Evolutionary conservation across 495 filamentous ascomycete genomes (phyloP), one percentile per base, ranked within the genome.

Genomic region (Lichenothelia convexa): DNA sequence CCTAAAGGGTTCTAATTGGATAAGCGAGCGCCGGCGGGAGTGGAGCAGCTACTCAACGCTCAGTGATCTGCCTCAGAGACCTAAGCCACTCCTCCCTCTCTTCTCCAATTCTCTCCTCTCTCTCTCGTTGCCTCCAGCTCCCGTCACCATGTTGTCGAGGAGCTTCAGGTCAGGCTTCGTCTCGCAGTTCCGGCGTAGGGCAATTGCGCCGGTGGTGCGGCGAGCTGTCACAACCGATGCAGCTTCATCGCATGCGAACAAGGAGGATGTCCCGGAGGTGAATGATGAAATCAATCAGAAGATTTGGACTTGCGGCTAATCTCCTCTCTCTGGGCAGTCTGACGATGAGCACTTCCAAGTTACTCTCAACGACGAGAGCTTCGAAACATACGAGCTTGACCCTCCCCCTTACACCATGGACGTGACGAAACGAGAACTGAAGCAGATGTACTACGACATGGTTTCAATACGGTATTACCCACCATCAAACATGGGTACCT

Each of bases 371-470:
- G 77, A 91, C 48, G 87, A 95, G 78, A 85, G 80, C 67, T 97
- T 95, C 68, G 89, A 97, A 70, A 94, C 86, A 41, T 97, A 95
- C 64, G 83, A 94, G 67, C 74, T 95, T 57, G 87, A 95, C 63
- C 86, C 85, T 34, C 91, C 91, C 17, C 63, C 80, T 13, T 92
- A 93, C 64, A 85, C 82, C 36, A 60, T 95, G 49, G 66, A 83
- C 45, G 80, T 84, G 46, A 95, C 89, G 46, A 97, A 97, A 74
- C 80, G 76, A 63, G 79, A 95, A 67, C 65, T 97, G 50, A 93
- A 92, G 75, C 68, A 89, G 71, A 94, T 97, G 77, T 97, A 97
- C 68, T 72, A 73, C 54, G 85, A 97, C 56, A 95, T 97, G 91
- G 89, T 95, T 23, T 63, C 73, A 33, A 74, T 86, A 48, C 68